Base-by-base conservation (phyloP, 306 rosid species). In the Astragalus membranaceus region DNA sequence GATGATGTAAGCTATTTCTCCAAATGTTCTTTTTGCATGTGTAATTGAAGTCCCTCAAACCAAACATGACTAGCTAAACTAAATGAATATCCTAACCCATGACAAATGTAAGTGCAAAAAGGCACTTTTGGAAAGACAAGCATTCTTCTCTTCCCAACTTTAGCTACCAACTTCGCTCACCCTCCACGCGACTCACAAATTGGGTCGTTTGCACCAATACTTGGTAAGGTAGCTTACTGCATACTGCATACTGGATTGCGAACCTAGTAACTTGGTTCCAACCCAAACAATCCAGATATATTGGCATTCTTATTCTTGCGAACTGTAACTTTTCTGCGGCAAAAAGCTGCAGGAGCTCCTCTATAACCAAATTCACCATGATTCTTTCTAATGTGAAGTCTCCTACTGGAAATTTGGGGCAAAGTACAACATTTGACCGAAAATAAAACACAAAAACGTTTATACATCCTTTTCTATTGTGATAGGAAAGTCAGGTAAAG, bases 1-100 rank as follows among this genome's bases (percentile, higher is more conserved):
- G 75, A 80, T 74, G 82, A 69, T 71, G 98, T 93, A 80, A 81
- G 97, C 80, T 73, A 42, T 79, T 71, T 64, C 69, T 75, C 73
- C 71, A 39, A 58, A 55, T 59, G 42, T 72, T 77, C 23, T 54
- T 58, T 64, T 63, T 70, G 30, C 50, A 35, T 7, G 57, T 26
- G 7, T 72, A 11, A 48, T 48, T 63, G 69, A 64, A 46, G 43
- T 49, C 50, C 44, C 23, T 39, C 59, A 32, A 29, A 61, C 42
- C 47, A 23, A 52, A 15, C 54, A 11, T 52, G 42, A 67, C 60
- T 23, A 36, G 54, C 26, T 75, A 58, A 48, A 39, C 20, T 35
- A 54, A 48, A 46, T 47, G 14, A 48, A 57, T 33, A 69, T 50
- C 56, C 75, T 61, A 60, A 60, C 69, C 66, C 53, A 50, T 68